Base-by-base conservation (phyloP, 2,329 filamentous ascomycete genomes). In the Neonectria ditissima region DNA sequence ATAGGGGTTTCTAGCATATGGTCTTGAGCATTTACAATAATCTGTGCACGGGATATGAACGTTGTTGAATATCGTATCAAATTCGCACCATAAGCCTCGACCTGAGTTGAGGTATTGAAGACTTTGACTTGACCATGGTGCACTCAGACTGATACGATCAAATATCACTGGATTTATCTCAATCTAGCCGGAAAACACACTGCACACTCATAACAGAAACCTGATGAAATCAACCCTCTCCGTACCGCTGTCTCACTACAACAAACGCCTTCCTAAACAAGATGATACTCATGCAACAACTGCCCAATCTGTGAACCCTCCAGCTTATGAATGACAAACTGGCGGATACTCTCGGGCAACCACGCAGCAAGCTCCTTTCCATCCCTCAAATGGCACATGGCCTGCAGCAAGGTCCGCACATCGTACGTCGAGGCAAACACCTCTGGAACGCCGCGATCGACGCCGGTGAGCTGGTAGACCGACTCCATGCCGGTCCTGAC, bases 401-500 rank as follows among this genome's bases (percentile, higher is more conserved):
- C 64, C 13, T 61, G 41, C 6, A 66, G 43, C 56, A 66, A 39
- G 4, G 22, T 9, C 11, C 64, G 57, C 8, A 64, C 56, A 13
- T 66, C 64, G 9, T 58, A 66, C 1, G 61, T 66, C n/a, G 61
- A 66, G 13, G 47, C 61, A 32, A 61, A 66, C 10, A 66, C 64
- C 32, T 66, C 64, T n/a, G 64, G 61, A 3, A 66, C 37, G 28
- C 61, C 64, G 0, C 61, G 56, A 22, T 66, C 61, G 3, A 66
- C 57, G 5, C 65, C 62, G 1, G 58, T 55, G 14, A 69, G 67
- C 48, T 65, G 63, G 26, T 69, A 70, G 9, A 80, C 77, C 2
- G 80, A 78, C 69, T 80, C 76, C 74, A 80, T 79, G 24, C 75
- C 80, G 1, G 74, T 75, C 7, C 74, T 69, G 9, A 75, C 74